Percentiles rank a stretch among this genome's conserved stretches.
phyloP scores from a whole-genome alignment of 1,139 yeast species.

The Suzukiozyma palmioleophila region DNA sequence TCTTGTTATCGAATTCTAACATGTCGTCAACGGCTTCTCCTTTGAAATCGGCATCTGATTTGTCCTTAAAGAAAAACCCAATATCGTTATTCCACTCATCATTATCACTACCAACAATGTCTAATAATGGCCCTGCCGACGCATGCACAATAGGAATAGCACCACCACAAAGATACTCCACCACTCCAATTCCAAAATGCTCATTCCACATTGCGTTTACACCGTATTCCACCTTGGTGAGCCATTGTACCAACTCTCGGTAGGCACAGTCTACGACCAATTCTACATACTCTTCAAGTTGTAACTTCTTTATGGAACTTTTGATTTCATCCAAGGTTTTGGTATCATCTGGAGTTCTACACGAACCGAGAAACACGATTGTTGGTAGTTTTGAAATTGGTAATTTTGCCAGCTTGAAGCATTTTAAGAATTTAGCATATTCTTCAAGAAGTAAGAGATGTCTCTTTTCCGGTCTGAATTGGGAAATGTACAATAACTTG shows the following conservation, averaged over 20 bases:
- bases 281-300: slow-evolving; percentile 48
- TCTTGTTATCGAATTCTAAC: slow-evolving; percentile 15
- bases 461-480: slow-evolving; percentile 93
- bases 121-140: slow-evolving; percentile 85
- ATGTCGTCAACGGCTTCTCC: slow-evolving; percentile 11
- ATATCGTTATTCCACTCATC: slow-evolving; percentile 34
- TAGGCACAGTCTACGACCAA: slow-evolving; percentile 78
- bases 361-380: slow-evolving; percentile 78
- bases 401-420: slow-evolving; percentile 14
- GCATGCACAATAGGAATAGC: slow-evolving; percentile 88
- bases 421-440: slow-evolving; percentile 48
- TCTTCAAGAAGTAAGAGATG: slow-evolving; percentile 66
- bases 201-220: slow-evolving; percentile 99
- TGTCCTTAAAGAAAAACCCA: slow-evolving; percentile 69
- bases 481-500: slow-evolving; percentile 75
- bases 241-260: slow-evolving; percentile 49
- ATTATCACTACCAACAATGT: slow-evolving; percentile 51
- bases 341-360: slow-evolving; percentile 67
- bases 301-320: slow-evolving; percentile 40
- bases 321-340: slow-evolving; percentile 51
- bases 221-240: slow-evolving; percentile 67
- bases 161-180: slow-evolving; percentile 87
- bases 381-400: slow-evolving; percentile 36
- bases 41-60: slow-evolving; percentile 61
- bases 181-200: slow-evolving; percentile 97